A percentile compares a stretch with the other conserved stretches of the same genome.
Evolutionary conservation across 1,139 yeast genomes (phyloP).

Genomic region (Geotrichum reessii): DNA sequence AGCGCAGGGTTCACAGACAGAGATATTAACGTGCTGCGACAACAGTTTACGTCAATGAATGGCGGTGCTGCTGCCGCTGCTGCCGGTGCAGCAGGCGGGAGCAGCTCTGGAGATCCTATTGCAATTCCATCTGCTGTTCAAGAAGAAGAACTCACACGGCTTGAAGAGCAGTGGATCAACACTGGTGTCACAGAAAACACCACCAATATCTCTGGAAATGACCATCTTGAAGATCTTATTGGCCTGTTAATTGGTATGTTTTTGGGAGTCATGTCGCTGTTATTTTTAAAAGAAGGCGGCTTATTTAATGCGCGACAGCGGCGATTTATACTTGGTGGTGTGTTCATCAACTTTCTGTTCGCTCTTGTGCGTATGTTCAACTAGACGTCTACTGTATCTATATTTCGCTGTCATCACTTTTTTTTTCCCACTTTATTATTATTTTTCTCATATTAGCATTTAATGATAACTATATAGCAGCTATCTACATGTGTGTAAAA

Average conservation of each 20-base stretch:
- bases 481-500: background rate
- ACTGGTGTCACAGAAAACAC: conserved; percentile 47
- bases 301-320: conserved; percentile 33
- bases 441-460: background rate
- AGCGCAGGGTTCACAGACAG: conserved; percentile 77
- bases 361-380: conserved; percentile 30
- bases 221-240: conserved; percentile 33
- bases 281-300: conserved; percentile 28
- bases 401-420: background rate
- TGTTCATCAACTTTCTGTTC: conserved; percentile 33
- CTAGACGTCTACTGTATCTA: conserved; percentile 14
- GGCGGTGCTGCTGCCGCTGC: conserved; percentile 39
- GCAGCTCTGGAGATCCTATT: background rate
- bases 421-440: background rate
- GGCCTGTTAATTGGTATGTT: conserved; percentile 38
- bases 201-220: conserved; percentile 29
- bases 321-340: conserved; percentile 33
- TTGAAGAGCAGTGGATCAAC: conserved; percentile 91
- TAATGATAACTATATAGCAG: too few relatives aligned
- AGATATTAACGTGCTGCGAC: conserved; percentile 65
- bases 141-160: conserved; percentile 37
- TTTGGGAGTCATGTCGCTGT: conserved; percentile 34
- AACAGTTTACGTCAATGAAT: conserved; percentile 67
- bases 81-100: conserved; percentile 17
- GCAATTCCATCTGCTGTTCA: conserved; percentile 33